These are phyloP conservation scores for Helicocarpus griseus DNA, from an alignment of 2,329 filamentous ascomycete species.

Conservation along the genomic window DNA sequence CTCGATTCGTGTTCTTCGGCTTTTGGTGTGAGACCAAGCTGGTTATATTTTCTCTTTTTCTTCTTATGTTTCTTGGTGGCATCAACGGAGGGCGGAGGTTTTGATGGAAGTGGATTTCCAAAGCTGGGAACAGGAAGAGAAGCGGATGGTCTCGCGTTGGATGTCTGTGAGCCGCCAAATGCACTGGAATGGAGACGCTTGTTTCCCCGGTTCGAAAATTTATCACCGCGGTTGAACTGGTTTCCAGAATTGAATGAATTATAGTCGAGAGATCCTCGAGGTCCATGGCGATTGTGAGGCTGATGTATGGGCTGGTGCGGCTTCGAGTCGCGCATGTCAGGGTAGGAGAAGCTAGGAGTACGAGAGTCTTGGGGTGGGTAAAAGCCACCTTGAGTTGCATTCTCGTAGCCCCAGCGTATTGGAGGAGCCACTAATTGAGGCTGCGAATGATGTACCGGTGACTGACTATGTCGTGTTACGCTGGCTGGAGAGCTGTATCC, in stretches of 20 bases:
- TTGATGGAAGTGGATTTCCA: slow-evolving; percentile 30
- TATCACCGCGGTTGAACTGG: slow-evolving; percentile 10
- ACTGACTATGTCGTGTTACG: slow-evolving; percentile 16
- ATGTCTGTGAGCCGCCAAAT: slow-evolving; percentile 10
- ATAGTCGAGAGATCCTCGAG: slow-evolving; percentile 17
- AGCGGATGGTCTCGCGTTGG: slow-evolving; percentile 24
- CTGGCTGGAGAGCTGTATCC: slow-evolving; percentile 7
- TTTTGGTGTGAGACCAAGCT: slow-evolving; percentile 39
- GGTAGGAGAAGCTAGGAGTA: slow-evolving; percentile 38
- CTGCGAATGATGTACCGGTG: slow-evolving; percentile 10
- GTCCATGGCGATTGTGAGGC: slow-evolving; percentile 5
- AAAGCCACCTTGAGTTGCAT: neutral
- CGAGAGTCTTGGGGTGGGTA: slow-evolving; percentile 25
- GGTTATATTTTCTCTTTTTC: slow-evolving; percentile 35
- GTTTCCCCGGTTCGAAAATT: slow-evolving; percentile 15
- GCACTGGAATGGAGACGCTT: slow-evolving; percentile 31
- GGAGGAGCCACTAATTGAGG: slow-evolving; percentile 45
- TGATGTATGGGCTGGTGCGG: slow-evolving; percentile 4
- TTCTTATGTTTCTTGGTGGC: slow-evolving; percentile 30
- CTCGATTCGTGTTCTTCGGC: slow-evolving; percentile 37
- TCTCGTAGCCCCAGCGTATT: slow-evolving; percentile 46
- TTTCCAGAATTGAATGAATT: slow-evolving; percentile 12
- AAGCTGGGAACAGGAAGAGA: slow-evolving; percentile 38
- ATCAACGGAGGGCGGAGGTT: slow-evolving; percentile 30
- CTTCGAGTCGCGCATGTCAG: slow-evolving; percentile 23